Evolutionary conservation across 495 filamentous ascomycete species (phyloP).

Genomic region (Friedmanniomyces endolithicus): DNA sequence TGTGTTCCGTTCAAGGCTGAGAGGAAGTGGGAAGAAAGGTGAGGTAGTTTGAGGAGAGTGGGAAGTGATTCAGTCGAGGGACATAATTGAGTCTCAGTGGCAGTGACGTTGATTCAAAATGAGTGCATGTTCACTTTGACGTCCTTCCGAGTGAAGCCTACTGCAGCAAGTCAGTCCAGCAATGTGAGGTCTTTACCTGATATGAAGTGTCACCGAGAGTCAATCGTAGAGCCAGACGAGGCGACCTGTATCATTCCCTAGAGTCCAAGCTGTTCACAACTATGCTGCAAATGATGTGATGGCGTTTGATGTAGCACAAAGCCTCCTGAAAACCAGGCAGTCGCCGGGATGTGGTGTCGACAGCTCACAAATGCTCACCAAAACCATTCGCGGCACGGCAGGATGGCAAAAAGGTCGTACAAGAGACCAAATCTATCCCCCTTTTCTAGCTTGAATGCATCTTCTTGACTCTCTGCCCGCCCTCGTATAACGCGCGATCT

Average conservation of each 20-base stretch:
- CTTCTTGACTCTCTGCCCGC: constrained; percentile 72
- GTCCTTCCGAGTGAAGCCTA: background rate
- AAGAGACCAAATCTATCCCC: background rate
- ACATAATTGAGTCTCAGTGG: background rate
- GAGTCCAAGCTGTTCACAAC: too few relatives aligned
- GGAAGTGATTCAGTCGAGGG: background rate
- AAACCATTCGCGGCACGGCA: background rate
- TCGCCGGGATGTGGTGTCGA: too few relatives aligned
- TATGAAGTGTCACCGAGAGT: background rate
- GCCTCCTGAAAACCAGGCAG: too few relatives aligned
- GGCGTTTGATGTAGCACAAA: too few relatives aligned
- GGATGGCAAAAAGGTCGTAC: background rate
- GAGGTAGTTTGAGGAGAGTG: background rate
- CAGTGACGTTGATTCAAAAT: background rate
- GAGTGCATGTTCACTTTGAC: background rate
- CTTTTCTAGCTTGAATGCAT: constrained; percentile 39
- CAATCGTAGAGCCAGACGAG: background rate
- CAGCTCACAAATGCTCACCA: background rate
- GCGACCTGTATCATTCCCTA: too few relatives aligned
- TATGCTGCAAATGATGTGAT: too few relatives aligned
- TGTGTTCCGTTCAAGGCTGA: background rate
- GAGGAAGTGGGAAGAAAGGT: background rate
- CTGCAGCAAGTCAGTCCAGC: background rate
- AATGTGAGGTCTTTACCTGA: background rate
- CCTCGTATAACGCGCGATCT: constrained; percentile 86